Base-by-base conservation (phyloP, 2,329 filamentous ascomycete genomes). In the Penicillium sp. region DNA sequence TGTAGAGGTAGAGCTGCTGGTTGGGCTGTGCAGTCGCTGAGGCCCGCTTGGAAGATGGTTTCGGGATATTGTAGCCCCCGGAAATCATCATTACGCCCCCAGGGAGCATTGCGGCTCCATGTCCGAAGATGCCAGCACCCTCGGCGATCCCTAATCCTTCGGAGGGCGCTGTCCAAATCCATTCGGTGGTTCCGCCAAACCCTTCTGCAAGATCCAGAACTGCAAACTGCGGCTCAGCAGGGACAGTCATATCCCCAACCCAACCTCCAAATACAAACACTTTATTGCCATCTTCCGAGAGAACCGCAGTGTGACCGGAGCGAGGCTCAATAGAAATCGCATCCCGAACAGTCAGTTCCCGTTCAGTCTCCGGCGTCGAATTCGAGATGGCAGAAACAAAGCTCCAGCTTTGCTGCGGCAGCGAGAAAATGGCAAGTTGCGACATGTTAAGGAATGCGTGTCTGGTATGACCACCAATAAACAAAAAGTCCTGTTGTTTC, bases 371-470 rank as follows among this genome's bases (percentile, higher is more conserved):
- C 2, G 74, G 63, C 26, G 61, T 61, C 16, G 66, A 56, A 2
- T 80, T 76, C 4, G 77, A 73, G 14, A 82, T 76, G n/a, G 92
- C 84, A 1, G 82, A 79, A 26, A 95, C 78, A 70, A 93, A 97
- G 29, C 85, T 88, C 93, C 93, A 97, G 51, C 84, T 87, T 68
- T 92, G 86, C 66, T 95, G 89, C 0, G 93, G 93, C 7, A 97
- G 78, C 52, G 86, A 92, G 80, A 92, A 96, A 2, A 97, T 78
- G 0, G 92, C 93, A 1, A 93, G 85, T 42, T 91, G 90, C 55
- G 90, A 95, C 88, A 96, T 97, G 72, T 97, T 96, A 76, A 97
- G 87, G 69, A 96, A 97, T 0, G 92, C 92, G 16, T 79, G 74
- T 63, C 85, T 80, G 0, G 92, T 96, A 70, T 97, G 92, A 0